Percentiles rank a stretch among this genome's conserved stretches.
Evolutionary conservation across 164 flowering plant species (phyloP).

Genomic region (Taxillus chinensis): DNA sequence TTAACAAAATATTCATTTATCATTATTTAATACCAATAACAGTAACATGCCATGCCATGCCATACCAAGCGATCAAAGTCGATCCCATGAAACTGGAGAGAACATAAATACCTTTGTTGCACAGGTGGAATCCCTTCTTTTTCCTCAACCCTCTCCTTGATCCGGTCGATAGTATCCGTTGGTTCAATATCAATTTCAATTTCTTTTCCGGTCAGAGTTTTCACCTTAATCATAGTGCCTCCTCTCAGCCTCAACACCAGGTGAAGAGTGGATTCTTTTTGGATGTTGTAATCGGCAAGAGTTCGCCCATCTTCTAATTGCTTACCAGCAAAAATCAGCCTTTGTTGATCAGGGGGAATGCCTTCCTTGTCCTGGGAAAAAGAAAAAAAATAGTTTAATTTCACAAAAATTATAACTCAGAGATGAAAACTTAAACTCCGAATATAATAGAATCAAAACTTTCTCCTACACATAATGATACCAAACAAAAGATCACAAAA

Average conservation of each 20-base stretch:
- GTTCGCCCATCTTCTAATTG: constrained; percentile 44
- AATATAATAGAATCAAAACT: no score
- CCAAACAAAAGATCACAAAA: no score
- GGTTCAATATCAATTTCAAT: constrained; percentile 2
- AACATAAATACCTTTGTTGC: background rate
- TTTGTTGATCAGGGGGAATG: constrained; percentile 41
- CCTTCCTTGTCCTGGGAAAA: constrained; percentile 37
- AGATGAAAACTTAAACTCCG: no score
- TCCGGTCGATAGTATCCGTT: background rate
- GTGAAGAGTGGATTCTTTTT: constrained; percentile 39
- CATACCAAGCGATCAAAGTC: no score
- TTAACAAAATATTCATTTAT: no score
- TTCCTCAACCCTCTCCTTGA: constrained; percentile 3
- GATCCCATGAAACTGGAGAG: no score
- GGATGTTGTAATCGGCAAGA: constrained; percentile 43
- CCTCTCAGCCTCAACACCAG: constrained; percentile 38
- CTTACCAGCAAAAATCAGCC: constrained; percentile 43
- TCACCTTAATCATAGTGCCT: constrained; percentile 13
- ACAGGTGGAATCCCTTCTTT: constrained; percentile 6
- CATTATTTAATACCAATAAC: no score
- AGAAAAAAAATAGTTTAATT: background rate
- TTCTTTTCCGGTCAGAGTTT: constrained; percentile 1
- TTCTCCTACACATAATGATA: no score
- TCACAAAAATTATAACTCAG: no score
- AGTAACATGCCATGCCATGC: no score